Evolutionary conservation across 2,329 filamentous ascomycete species (phyloP).

Genomic region (Amesomyces nigricolor): DNA sequence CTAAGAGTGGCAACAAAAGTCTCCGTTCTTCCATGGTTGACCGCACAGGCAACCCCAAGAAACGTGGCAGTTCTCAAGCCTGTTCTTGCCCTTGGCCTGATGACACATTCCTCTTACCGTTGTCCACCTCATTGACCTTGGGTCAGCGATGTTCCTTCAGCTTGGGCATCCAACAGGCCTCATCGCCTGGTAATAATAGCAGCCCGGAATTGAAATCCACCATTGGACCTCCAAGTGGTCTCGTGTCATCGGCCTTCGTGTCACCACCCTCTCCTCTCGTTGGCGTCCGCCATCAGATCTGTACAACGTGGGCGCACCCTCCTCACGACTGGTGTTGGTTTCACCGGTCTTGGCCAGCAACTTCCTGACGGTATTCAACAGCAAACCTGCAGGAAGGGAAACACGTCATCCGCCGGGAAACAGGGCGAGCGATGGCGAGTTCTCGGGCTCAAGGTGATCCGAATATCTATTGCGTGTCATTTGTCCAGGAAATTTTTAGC

Average conservation of each 20-base stretch:
- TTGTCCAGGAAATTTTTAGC: neutral
- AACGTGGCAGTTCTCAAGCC: slow-evolving; percentile 10
- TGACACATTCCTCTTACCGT: neutral
- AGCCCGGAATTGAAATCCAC: neutral
- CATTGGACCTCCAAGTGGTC: neutral
- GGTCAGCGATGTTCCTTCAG: neutral
- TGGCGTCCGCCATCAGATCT: slow-evolving; percentile 5
- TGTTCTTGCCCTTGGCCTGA: neutral
- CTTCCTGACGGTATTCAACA: neutral
- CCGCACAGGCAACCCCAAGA: neutral
- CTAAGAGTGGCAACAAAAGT: neutral
- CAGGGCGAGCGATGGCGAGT: neutral
- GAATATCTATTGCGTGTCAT: slow-evolving; percentile 1
- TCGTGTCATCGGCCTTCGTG: neutral
- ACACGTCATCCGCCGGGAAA: slow-evolving; percentile 4
- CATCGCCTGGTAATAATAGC: neutral
- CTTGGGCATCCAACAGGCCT: neutral
- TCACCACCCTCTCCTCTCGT: neutral
- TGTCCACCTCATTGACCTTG: neutral
- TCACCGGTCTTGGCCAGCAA: neutral
- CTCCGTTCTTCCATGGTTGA: neutral
- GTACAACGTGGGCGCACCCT: slow-evolving; percentile 2
- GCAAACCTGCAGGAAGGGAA: neutral
- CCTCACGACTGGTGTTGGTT: neutral
- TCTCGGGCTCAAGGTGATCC: neutral